Evolutionary conservation across 305 asterid species (phyloP), one percentile per base, ranked within the genome.

Genomic region (Fraxinus sp.): DNA sequence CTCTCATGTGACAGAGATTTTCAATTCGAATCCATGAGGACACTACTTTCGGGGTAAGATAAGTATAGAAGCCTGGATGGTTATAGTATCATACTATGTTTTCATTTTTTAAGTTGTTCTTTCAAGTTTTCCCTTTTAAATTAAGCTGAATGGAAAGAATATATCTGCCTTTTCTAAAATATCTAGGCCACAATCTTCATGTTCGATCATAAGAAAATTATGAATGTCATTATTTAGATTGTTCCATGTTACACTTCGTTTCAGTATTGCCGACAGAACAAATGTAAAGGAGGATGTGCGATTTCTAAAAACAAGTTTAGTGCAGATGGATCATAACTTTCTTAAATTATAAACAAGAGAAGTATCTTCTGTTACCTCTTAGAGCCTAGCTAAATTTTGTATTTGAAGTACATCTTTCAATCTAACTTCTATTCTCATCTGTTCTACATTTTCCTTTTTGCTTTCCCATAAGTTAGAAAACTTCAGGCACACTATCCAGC

Each of bases 401-500:
- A 78, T 74, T 75, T 70, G 82, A 32, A 22, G 33, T 73, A 80
- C 78, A 14, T 83, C 39, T 46, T 72, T 44, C 35, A 68, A 26
- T 68, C 74, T 68, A 24, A 68, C 37, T 68, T 28, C 32, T 68
- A 68, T 26, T 68, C 74, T 68, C 35, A 28, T 68, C 74, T 68
- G n/a, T 22, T 62, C 71, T 80, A 37, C 36, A 20, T 44, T 26
- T 70, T 14, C 32, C 30, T 18, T n/a, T 80, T 80, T 49, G 64
- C 30, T 11, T 33, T 16, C 7, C 64, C 10, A 20, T 26, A 73
- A 39, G 72, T 84, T 88, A 87, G 72, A 78, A 39, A 46, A 80
- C 79, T 84, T 86, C 91, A 22, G 86, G 90, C 44, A 87, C 89
- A 57, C 83, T 82, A 41, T 84, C 85, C 11, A 86, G 81, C 30